Evolutionary conservation across 176 grass and related monocot genomes (phyloP).

Genomic region (Hordeum marinum): DNA sequence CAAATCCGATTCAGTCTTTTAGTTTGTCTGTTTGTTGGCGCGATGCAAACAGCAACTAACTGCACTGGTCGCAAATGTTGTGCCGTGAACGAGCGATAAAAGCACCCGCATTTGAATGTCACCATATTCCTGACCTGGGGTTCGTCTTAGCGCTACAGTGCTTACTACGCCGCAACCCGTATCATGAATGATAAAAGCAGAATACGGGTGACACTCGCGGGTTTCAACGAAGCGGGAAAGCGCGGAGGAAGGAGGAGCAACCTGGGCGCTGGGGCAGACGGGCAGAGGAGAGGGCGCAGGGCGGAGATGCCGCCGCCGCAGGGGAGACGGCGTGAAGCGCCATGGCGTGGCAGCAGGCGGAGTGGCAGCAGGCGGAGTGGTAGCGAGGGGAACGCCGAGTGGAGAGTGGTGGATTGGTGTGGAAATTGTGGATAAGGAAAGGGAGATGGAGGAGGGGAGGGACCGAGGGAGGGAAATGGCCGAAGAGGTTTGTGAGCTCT

Average conservation of each 20-base stretch:
- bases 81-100: not conserved
- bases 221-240: not conserved
- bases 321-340: conserved; percentile 63
- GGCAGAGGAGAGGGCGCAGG: conserved; percentile 18
- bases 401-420: not conserved
- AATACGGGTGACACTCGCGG: not conserved
- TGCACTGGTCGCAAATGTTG: not conserved
- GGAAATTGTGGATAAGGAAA: conserved; percentile 27
- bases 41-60: not conserved
- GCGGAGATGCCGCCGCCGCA: conserved; percentile 29
- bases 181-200: not conserved
- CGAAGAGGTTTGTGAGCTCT: not conserved
- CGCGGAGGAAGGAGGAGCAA: not conserved
- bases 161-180: not conserved
- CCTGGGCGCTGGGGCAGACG: conserved; percentile 32
- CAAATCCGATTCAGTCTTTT: not conserved
- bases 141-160: not conserved
- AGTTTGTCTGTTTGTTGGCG: not conserved
- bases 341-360: conserved; percentile 15
- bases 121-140: not conserved
- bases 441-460: too few species aligned
- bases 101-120: not conserved
- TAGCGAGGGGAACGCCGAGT: not conserved
- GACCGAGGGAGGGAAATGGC: not conserved
- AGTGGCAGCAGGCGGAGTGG: not conserved